Evolutionary conservation across 768 basidiomycete species (phyloP).

Genomic region (Calocybe cyanea): DNA sequence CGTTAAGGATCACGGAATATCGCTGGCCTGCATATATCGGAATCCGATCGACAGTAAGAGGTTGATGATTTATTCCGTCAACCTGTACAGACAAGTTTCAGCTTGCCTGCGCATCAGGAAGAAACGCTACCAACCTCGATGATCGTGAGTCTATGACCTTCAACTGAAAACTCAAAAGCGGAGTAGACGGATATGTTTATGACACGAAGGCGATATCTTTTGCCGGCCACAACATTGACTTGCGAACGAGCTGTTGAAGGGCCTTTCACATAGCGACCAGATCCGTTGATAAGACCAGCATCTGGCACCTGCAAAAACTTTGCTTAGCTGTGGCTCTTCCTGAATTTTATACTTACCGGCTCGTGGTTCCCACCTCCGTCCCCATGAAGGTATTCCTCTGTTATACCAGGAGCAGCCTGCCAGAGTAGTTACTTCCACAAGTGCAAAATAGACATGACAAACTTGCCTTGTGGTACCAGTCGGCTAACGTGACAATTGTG

Average conservation of each 20-base stretch:
- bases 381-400: constrained; percentile 7
- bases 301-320: constrained; percentile 10
- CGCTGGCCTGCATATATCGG: constrained; percentile 26
- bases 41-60: constrained; percentile 27
- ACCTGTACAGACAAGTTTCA: constrained; percentile 21
- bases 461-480: constrained; percentile 26
- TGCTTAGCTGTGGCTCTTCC: neutral
- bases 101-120: neutral
- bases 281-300: constrained; percentile 33
- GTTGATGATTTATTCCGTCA: constrained; percentile 26
- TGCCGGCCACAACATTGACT: constrained; percentile 30
- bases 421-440: constrained; percentile 9
- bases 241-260: constrained; percentile 29
- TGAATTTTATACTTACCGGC: constrained; percentile 11
- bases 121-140: constrained; percentile 25
- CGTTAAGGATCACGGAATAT: constrained; percentile 27
- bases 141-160: constrained; percentile 21
- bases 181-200: constrained; percentile 33
- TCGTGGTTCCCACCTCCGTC: constrained; percentile 9
- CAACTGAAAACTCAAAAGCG: constrained; percentile 21
- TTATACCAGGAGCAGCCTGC: constrained; percentile 23
- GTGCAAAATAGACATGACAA: neutral
- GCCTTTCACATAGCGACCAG: constrained; percentile 29
- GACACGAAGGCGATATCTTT: constrained; percentile 35
- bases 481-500: constrained; percentile 38